These are phyloP conservation scores for Tephrocybe sp. DNA, from an alignment of 768 basidiomycete genomes.

Conservation along the genomic window DNA sequence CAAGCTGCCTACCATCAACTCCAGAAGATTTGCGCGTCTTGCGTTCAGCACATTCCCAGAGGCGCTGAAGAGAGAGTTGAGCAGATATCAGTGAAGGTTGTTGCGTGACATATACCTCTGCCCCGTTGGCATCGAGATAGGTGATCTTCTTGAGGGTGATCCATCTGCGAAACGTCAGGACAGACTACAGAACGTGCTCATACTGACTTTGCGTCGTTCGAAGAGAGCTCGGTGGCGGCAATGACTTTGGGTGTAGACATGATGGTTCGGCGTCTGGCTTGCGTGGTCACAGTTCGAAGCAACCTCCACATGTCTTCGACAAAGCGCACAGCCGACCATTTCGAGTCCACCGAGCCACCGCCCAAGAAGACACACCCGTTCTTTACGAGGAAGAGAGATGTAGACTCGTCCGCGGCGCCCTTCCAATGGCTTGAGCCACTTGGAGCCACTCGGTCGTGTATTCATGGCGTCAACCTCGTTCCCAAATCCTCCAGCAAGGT, in stretches of 20 bases:
- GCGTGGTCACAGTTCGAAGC: constrained; percentile 8
- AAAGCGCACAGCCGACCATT: constrained; percentile 16
- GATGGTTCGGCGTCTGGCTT: not conserved
- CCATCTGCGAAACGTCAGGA: constrained; percentile 55
- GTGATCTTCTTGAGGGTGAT: constrained; percentile 79
- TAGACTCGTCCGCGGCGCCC: constrained; percentile 11
- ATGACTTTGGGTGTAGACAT: constrained; percentile 47
- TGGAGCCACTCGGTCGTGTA: constrained; percentile 38
- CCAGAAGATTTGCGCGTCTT: constrained; percentile 76
- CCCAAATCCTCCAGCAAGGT: constrained; percentile 56
- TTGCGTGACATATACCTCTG: constrained; percentile 46
- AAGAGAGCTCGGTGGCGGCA: constrained; percentile 48
- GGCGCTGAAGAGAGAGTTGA: constrained; percentile 44
- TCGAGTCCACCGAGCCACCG: constrained; percentile 3
- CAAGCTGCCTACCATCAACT: constrained; percentile 64
- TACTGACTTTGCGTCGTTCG: constrained; percentile 60
- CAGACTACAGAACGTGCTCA: not conserved
- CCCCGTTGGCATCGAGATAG: constrained; percentile 78
- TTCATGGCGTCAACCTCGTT: constrained; percentile 39
- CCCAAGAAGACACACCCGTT: constrained; percentile 32
- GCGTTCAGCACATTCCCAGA: constrained; percentile 91
- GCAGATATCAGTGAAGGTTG: not conserved
- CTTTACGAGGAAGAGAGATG: constrained; percentile 30
- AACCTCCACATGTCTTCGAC: constrained; percentile 8
- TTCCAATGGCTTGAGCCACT: constrained; percentile 43